Conservation (phyloP, 805 yeast species). For the Wickerhamiella nectarea region DNA sequence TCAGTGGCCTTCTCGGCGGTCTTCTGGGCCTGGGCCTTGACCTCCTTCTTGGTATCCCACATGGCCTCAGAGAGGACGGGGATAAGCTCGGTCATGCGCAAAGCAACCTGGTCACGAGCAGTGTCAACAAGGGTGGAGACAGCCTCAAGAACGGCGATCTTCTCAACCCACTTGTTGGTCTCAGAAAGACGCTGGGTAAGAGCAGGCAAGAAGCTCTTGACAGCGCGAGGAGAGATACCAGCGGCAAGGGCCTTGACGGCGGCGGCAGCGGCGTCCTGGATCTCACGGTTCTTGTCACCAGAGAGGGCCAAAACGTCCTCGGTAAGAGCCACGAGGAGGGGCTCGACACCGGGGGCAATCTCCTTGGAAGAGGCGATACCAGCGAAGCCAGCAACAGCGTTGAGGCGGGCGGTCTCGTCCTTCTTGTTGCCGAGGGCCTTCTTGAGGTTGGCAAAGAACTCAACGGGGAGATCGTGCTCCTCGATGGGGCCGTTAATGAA, state of each 20-base stretch:
- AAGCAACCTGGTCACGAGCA: constrained; percentile 90
- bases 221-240: constrained; percentile 82
- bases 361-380: constrained; percentile 68
- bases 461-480: constrained; percentile 94
- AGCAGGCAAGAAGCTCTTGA: constrained; percentile 79
- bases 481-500: constrained; percentile 94
- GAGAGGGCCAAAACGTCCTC: constrained; percentile 58
- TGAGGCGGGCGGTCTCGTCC: constrained; percentile 45
- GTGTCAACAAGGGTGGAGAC: constrained; percentile 79
- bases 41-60: constrained; percentile 99
- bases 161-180: constrained; percentile 92
- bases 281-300: constrained; percentile 80
- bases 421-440: constrained; percentile 73
- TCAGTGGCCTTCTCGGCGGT: constrained; percentile 94
- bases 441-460: constrained; percentile 66
- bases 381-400: constrained; percentile 69
- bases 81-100: constrained; percentile 98
- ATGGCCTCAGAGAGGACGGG: constrained; percentile 97
- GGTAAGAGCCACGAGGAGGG: constrained; percentile 72
- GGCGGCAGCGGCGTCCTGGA: constrained; percentile 56
- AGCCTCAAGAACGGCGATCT: constrained; percentile 78
- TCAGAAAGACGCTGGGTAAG: constrained; percentile 51
- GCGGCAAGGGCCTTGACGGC: constrained; percentile 68
- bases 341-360: constrained; percentile 88
- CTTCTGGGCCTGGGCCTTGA: constrained; percentile 88